These are phyloP conservation scores for Glaciozyma martinii DNA, from an alignment of 768 basidiomycete species.

Conservation along the genomic window DNA sequence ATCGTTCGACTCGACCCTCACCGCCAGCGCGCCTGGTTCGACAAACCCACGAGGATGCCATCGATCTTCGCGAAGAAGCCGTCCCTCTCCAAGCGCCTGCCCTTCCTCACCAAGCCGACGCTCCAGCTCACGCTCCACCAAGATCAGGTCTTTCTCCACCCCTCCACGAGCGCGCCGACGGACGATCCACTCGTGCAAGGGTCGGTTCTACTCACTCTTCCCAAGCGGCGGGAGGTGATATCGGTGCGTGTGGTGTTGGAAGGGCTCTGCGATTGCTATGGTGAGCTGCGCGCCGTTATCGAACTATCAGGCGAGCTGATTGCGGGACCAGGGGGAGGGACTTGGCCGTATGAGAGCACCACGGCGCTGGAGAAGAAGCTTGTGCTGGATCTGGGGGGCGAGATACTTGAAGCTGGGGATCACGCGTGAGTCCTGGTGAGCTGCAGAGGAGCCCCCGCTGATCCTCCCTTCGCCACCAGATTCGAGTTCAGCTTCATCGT, in stretches of 20 bases:
- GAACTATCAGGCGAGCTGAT: too few species aligned
- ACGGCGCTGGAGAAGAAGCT: slow-evolving; percentile 10
- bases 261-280: neutral
- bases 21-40: too few species aligned
- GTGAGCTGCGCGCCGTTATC: neutral
- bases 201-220: neutral
- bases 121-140: neutral
- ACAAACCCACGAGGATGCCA: too few species aligned
- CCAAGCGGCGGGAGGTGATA: neutral
- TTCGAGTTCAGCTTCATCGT: slow-evolving; percentile 1
- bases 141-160: neutral
- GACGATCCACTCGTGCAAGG: neutral
- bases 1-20: too few species aligned
- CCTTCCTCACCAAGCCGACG: too few species aligned
- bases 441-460: neutral
- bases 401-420: slow-evolving; percentile 13
- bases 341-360: slow-evolving; percentile 10
- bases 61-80: too few species aligned
- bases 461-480: neutral
- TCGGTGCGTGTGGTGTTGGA: neutral
- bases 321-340: neutral
- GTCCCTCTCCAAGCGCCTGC: too few species aligned
- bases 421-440: slow-evolving; percentile 1
- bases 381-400: slow-evolving; percentile 9
- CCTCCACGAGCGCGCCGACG: neutral